Conservation (phyloP, 345 rosid species). For the Pugionium dolabratum region DNA sequence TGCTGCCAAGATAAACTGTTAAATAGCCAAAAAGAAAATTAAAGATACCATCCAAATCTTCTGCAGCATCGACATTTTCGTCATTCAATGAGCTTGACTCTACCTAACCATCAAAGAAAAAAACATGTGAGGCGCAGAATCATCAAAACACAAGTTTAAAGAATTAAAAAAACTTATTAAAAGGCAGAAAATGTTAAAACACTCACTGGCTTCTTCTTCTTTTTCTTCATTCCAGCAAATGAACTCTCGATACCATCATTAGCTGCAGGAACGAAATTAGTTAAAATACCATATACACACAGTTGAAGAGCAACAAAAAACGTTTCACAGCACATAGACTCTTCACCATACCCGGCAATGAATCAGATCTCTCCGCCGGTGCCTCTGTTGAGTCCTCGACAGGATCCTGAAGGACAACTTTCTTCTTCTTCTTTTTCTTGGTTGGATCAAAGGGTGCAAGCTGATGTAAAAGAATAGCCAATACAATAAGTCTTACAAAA, state of each 20-base stretch:
- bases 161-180: background rate
- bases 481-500: background rate
- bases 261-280: conserved; percentile 48
- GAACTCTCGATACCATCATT: conserved; percentile 75
- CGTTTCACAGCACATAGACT: background rate
- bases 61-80: conserved; percentile 61
- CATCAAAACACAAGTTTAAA: background rate
- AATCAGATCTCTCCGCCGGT: conserved; percentile 69
- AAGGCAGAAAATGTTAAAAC: background rate
- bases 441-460: conserved; percentile 86
- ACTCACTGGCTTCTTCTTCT: conserved; percentile 94
- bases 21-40: background rate
- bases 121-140: conserved; percentile 3
- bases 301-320: background rate
- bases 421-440: conserved; percentile 98
- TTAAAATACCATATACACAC: background rate
- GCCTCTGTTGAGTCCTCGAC: conserved; percentile 65
- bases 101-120: conserved; percentile 48
- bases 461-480: conserved; percentile 38
- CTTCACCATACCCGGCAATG: conserved; percentile 50
- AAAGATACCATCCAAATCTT: conserved; percentile 63
- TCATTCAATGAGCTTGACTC: conserved; percentile 67
- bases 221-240: conserved; percentile 86
- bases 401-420: conserved; percentile 61
- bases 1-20: background rate